Conservation (phyloP, 2,329 filamentous ascomycete genomes). For the Cladosporium oxysporum region DNA sequence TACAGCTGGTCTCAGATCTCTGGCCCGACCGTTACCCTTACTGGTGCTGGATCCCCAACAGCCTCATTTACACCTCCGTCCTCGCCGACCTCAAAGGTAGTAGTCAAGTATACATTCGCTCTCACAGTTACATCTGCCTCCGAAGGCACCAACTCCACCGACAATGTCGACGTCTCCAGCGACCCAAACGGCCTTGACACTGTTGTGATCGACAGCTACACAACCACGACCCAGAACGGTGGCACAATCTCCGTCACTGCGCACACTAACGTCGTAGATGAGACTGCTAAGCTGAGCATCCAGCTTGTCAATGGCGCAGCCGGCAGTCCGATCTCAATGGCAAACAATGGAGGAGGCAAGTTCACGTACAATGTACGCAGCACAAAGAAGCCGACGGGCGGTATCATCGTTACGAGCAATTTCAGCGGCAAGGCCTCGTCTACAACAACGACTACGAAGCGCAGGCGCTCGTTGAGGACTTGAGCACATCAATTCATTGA, state of each 20-base stretch:
- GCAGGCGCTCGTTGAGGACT: slow-evolving; percentile 7
- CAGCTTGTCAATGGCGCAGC: slow-evolving; percentile 31
- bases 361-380: slow-evolving; percentile 34
- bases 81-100: slow-evolving; percentile 24
- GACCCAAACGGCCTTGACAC: slow-evolving; percentile 32
- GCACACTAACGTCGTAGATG: slow-evolving; percentile 39
- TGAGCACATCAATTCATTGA: background rate
- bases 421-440: background rate
- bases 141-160: slow-evolving; percentile 30
- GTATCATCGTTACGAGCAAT: slow-evolving; percentile 27
- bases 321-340: slow-evolving; percentile 29
- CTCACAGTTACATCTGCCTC: slow-evolving; percentile 35
- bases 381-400: slow-evolving; percentile 32
- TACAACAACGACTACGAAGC: slow-evolving; percentile 4
- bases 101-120: slow-evolving; percentile 34
- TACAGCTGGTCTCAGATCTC: slow-evolving; percentile 28
- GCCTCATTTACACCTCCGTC: slow-evolving; percentile 6
- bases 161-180: slow-evolving; percentile 35
- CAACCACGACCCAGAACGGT: slow-evolving; percentile 34
- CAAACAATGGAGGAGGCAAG: slow-evolving; percentile 30
- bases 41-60: slow-evolving; percentile 16
- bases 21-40: slow-evolving; percentile 32
- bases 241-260: slow-evolving; percentile 38
- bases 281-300: slow-evolving; percentile 35
- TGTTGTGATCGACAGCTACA: slow-evolving; percentile 39